A percentile compares a stretch with the other conserved stretches of the same genome.
phyloP scores from a whole-genome alignment of 2,329 filamentous ascomycete genomes.

The Xylariaceae sp. region DNA sequence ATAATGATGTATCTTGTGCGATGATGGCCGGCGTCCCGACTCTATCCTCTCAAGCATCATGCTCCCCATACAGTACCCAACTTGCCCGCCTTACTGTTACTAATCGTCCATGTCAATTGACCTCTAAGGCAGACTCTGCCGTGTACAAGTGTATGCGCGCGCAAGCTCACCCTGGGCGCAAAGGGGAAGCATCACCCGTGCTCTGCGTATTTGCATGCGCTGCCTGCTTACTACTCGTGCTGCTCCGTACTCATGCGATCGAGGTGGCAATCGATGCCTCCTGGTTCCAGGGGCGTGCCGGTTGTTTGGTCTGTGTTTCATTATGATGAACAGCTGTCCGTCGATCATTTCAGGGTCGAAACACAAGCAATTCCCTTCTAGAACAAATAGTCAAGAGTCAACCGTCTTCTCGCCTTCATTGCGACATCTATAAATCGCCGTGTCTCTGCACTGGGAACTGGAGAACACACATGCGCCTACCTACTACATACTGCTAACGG shows the following conservation, averaged over 20 bases:
- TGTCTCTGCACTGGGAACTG: not conserved
- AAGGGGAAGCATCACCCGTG: not conserved
- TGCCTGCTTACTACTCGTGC: not conserved
- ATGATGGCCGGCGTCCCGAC: not conserved
- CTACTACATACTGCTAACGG: not conserved
- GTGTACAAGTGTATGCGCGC: conserved; percentile 4
- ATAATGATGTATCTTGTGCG: not conserved
- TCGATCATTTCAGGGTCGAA: not conserved
- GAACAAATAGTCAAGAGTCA: not conserved
- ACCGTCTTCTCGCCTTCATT: not conserved
- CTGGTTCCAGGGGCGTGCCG: not conserved
- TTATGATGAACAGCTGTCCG: not conserved
- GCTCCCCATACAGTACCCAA: not conserved
- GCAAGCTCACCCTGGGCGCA: not conserved
- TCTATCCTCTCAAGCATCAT: not conserved
- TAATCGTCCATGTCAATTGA: not conserved
- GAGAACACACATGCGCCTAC: not conserved
- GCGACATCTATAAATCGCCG: not conserved
- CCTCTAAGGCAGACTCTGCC: not conserved
- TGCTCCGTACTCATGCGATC: not conserved
- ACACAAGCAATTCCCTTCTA: not conserved
- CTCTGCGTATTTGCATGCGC: not conserved
- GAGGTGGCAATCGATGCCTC: not conserved
- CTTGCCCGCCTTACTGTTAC: not conserved
- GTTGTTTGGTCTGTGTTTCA: not conserved